These are phyloP conservation scores for Penicillium sp. DNA, from an alignment of 2,329 filamentous ascomycete species.

Conservation along the genomic window DNA sequence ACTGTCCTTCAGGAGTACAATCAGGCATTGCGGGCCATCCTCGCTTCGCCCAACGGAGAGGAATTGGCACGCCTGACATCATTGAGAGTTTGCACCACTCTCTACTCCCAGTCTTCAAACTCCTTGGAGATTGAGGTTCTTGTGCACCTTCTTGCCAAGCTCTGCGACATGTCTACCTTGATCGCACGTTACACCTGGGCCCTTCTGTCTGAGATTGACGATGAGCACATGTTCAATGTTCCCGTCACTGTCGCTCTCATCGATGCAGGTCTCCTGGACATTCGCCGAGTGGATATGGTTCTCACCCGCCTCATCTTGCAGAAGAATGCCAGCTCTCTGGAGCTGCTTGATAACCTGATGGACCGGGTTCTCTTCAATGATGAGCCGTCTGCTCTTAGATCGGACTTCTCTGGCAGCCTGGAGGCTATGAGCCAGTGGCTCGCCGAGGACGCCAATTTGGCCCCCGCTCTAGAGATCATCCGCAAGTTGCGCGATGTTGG, in stretches of 20 bases:
- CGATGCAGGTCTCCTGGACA: slow-evolving; percentile 59
- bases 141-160: slow-evolving; percentile 58
- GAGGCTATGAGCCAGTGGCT: slow-evolving; percentile 82
- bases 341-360: slow-evolving; percentile 76
- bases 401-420: slow-evolving; percentile 81
- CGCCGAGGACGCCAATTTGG: slow-evolving; percentile 65
- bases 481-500: slow-evolving; percentile 58
- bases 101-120: slow-evolving; percentile 56
- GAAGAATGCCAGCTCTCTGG: slow-evolving; percentile 68
- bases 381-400: slow-evolving; percentile 72
- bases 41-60: slow-evolving; percentile 57
- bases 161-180: slow-evolving; percentile 60
- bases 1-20: slow-evolving; percentile 59
- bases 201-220: slow-evolving; percentile 52
- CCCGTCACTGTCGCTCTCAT: slow-evolving; percentile 61
- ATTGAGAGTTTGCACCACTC: slow-evolving; percentile 54
- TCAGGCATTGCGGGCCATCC: slow-evolving; percentile 54
- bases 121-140: slow-evolving; percentile 63
- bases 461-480: slow-evolving; percentile 69
- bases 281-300: slow-evolving; percentile 66
- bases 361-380: slow-evolving; percentile 77
- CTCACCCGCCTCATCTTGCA: slow-evolving; percentile 70
- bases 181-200: slow-evolving; percentile 55
- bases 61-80: slow-evolving; percentile 56
- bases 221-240: slow-evolving; percentile 62